A percentile compares a stretch with the other conserved stretches of the same genome.
Evolutionary conservation across 768 basidiomycete genomes (phyloP).

Genomic region (Termitomyces sp.): DNA sequence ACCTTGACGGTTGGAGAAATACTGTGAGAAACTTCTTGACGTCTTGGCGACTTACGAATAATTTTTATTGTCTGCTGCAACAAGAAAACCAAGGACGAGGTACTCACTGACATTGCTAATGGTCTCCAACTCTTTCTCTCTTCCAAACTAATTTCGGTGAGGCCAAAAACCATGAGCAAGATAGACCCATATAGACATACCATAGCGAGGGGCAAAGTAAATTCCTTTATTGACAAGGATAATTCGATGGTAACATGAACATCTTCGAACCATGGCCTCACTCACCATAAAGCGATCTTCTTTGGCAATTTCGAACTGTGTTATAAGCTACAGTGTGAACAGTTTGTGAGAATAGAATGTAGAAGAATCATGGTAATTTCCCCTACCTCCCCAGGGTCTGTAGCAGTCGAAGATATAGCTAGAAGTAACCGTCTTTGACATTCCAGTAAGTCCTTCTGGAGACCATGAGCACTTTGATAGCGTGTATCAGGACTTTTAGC

Average conservation of each 20-base stretch:
- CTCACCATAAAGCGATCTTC: conserved; percentile 64
- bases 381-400: conserved; percentile 50
- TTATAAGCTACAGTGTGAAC: conserved; percentile 45
- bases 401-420: conserved; percentile 50
- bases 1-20: conserved; percentile 39
- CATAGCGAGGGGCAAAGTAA: conserved; percentile 62
- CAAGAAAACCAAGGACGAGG: neutral
- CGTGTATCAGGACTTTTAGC: conserved; percentile 61
- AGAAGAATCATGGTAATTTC: neutral
- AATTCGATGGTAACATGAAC: neutral
- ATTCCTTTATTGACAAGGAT: conserved; percentile 37
- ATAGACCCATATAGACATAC: conserved; percentile 26
- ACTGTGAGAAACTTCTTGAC: conserved; percentile 56
- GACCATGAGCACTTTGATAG: conserved; percentile 68
- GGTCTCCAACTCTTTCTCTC: conserved; percentile 63
- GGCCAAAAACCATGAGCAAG: neutral
- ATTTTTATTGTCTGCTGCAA: neutral
- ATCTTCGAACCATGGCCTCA: conserved; percentile 18
- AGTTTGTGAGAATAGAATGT: neutral
- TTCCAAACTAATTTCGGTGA: conserved; percentile 46
- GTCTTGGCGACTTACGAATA: conserved; percentile 32
- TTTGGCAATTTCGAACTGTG: conserved; percentile 57
- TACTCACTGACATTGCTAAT: conserved; percentile 62
- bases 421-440: conserved; percentile 61
- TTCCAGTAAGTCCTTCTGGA: conserved; percentile 61